Evolutionary conservation across 192 early-diverging fungal genomes (phyloP).

Genomic region (Rhizoclosmatium globosum): DNA sequence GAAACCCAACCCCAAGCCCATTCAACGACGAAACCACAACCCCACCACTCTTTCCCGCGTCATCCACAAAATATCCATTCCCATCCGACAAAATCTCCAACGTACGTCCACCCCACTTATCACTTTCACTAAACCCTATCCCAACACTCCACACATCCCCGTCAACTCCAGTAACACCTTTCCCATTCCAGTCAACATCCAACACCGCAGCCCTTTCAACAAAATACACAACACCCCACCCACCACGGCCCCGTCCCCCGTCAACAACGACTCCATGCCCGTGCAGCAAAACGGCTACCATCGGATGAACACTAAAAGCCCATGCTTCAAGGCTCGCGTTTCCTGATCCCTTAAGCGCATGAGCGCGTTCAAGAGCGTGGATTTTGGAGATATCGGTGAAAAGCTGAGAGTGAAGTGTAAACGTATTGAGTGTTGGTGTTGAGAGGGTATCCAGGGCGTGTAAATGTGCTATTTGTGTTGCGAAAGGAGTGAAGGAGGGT

Average conservation of each 20-base stretch:
- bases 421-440: neutral
- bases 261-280: neutral
- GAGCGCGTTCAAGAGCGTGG: neutral
- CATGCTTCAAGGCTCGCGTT: neutral
- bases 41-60: neutral
- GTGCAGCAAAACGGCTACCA: neutral
- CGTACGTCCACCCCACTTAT: neutral
- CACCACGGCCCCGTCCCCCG: neutral
- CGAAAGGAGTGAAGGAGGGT: neutral
- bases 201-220: neutral
- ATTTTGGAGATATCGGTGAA: neutral
- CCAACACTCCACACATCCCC: neutral
- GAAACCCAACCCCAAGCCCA: neutral
- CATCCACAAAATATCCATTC: neutral
- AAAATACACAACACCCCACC: neutral
- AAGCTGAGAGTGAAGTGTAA: neutral
- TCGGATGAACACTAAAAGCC: constrained; percentile 1
- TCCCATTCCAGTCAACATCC: neutral
- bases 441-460: neutral
- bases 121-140: neutral
- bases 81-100: neutral
- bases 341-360: neutral
- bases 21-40: neutral
- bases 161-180: neutral
- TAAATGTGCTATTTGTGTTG: neutral